phyloP scores from a whole-genome alignment of 2,329 filamentous ascomycete species.

The Simplicillium aogashimaense region DNA sequence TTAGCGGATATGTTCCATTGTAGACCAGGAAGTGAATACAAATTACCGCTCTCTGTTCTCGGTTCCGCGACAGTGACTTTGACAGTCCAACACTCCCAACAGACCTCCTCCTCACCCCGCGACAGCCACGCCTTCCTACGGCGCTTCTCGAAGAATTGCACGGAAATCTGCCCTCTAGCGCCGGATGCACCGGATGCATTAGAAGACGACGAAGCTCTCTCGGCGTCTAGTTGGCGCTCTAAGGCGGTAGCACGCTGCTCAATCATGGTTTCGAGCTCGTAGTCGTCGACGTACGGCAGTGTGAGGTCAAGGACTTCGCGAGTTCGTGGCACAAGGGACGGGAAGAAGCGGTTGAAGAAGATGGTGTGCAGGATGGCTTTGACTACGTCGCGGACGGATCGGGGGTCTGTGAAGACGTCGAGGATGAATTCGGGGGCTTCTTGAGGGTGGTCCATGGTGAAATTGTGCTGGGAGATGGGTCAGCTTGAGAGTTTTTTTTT shows the following conservation, averaged over 20 bases:
- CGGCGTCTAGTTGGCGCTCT: conserved; percentile 63
- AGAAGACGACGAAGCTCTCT: conserved; percentile 29
- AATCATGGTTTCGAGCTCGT: conserved; percentile 86
- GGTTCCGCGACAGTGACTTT: conserved; percentile 90
- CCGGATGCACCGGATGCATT: conserved; percentile 16
- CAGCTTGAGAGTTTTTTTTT: background rate
- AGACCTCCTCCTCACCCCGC: conserved; percentile 79
- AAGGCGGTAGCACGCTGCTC: conserved; percentile 76
- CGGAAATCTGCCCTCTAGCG: conserved; percentile 67
- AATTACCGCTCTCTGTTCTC: conserved; percentile 73
- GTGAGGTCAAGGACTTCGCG: conserved; percentile 87
- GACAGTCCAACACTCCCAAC: conserved; percentile 94
- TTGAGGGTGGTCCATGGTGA: conserved; percentile 38
- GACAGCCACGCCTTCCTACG: conserved; percentile 74
- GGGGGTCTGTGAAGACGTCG: conserved; percentile 86
- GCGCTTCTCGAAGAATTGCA: conserved; percentile 93
- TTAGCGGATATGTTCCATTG: background rate
- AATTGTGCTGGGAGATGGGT: too few species aligned
- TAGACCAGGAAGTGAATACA: conserved; percentile 1
- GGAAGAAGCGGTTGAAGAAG: conserved; percentile 98
- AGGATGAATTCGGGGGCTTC: conserved; percentile 79
- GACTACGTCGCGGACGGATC: conserved; percentile 82
- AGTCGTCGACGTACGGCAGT: conserved; percentile 80
- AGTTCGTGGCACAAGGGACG: conserved; percentile 69
- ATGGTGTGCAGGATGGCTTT: conserved; percentile 94